Evolutionary conservation across 2,329 filamentous ascomycete species (phyloP), one percentile per base, ranked within the genome.

Genomic region (Esteya vermicola): DNA sequence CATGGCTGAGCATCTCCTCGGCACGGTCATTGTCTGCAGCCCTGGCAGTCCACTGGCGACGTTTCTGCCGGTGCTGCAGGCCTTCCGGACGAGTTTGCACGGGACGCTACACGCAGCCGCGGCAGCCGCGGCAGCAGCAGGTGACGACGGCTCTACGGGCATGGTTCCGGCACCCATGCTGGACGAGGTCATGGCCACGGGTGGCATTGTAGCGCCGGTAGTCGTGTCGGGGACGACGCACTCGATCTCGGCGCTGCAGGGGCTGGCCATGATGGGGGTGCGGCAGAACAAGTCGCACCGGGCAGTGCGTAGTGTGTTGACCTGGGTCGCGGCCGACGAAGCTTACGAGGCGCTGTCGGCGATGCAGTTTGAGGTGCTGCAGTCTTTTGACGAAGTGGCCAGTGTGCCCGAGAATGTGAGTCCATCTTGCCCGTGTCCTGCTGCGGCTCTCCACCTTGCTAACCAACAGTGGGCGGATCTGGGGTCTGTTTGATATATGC

Each of bases 381-480:
- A 89, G 58, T 78, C 71, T 31, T 93, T 86, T 56, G 85, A 93
- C 51, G 83, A 93, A 57, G 72, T 91, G 39, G 82, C 77, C 44
- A 72, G 69, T 47, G 75, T 81, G 18, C 61, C 63, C 4, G 70
- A 72, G 16, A 65, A 61, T 53, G 68, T 72, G 43, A 58, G 64
- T 60, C 9, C 13, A 13, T n/a, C n/a, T n/a, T n/a, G n/a, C n/a
- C n/a, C n/a, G n/a, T 2, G 21, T 26, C 33, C 9, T 6, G 6
- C 20, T 6, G 19, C 12, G 4, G 20, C 21, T 4, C 13, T n/a
- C 6, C 6, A n/a, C 13, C 10, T 19, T 16, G 18, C 26, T 38
- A 25, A 39, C 28, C 9, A 13, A 13, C 28, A 39, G 37, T 39
- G 37, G 37, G 2, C 23, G 16, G 37, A 39, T 30, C 9, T 33